Percentiles rank a stretch among this genome's conserved stretches.
Evolutionary conservation across 2,329 filamentous ascomycete genomes (phyloP).

Genomic region (Triangularia setosa): DNA sequence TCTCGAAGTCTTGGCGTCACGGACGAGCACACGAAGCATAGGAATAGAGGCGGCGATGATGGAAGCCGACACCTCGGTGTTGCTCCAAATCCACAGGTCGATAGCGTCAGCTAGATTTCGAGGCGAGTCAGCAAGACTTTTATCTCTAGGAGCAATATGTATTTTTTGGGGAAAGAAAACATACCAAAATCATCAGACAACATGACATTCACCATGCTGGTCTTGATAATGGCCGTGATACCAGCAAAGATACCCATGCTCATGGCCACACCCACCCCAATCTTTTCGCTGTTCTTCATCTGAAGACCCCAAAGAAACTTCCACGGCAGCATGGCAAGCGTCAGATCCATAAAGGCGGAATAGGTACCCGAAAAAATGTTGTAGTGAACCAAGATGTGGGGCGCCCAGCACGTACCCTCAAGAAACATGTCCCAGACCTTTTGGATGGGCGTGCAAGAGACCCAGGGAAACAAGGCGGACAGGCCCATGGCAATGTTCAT

Average conservation of each 20-base stretch:
- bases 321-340: slow-evolving; percentile 31
- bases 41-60: slow-evolving; percentile 16
- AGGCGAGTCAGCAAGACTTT: background rate
- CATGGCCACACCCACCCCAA: slow-evolving; percentile 32
- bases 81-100: slow-evolving; percentile 12
- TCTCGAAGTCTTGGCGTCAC: slow-evolving; percentile 11
- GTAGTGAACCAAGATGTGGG: slow-evolving; percentile 23
- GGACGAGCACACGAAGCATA: slow-evolving; percentile 15
- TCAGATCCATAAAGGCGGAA: slow-evolving; percentile 29
- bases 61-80: slow-evolving; percentile 9
- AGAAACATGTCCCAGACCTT: slow-evolving; percentile 25
- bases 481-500: slow-evolving; percentile 31
- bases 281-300: slow-evolving; percentile 31
- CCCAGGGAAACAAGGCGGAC: slow-evolving; percentile 28
- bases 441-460: slow-evolving; percentile 25
- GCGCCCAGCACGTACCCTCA: slow-evolving; percentile 27
- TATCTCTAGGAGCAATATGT: background rate
- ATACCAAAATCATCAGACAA: slow-evolving; percentile 18
- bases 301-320: slow-evolving; percentile 30
- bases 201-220: slow-evolving; percentile 12
- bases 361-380: slow-evolving; percentile 24
- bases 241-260: slow-evolving; percentile 29
- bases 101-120: slow-evolving; percentile 7
- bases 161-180: background rate
- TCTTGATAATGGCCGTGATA: slow-evolving; percentile 17